Conservation (phyloP, 495 filamentous ascomycete genomes). For the Pyronema omphalodes region DNA sequence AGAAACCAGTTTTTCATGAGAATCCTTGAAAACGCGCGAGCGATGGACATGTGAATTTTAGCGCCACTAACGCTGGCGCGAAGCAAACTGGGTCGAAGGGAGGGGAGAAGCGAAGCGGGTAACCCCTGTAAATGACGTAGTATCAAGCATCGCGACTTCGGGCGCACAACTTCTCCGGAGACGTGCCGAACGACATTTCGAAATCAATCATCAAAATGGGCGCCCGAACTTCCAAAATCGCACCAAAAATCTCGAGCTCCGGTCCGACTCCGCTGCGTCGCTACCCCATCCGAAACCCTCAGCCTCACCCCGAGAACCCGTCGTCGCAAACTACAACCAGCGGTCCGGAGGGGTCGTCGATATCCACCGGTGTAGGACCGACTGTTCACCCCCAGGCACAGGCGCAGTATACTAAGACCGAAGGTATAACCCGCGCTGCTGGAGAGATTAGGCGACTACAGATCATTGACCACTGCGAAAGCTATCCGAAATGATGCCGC, state of each 20-base stretch:
- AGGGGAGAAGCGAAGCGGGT: no score
- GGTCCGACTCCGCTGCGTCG: not conserved
- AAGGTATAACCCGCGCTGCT: not conserved
- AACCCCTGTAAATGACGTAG: no score
- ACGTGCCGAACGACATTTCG: no score
- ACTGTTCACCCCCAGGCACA: not conserved
- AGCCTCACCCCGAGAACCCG: not conserved
- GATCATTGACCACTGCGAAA: not conserved
- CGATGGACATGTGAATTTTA: no score
- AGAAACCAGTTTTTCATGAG: no score
- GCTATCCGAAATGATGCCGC: constrained; percentile 2
- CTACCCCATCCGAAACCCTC: not conserved
- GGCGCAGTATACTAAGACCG: not conserved
- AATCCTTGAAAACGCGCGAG: no score
- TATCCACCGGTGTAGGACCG: not conserved
- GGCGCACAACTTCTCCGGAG: no score
- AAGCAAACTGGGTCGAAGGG: no score
- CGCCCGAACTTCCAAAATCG: not conserved
- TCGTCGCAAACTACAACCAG: not conserved
- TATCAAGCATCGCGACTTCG: no score
- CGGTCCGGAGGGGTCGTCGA: not conserved
- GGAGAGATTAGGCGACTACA: no score
- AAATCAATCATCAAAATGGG: not conserved
- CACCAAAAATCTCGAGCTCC: no score
- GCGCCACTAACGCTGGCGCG: no score